Percentiles rank a stretch among this genome's conserved stretches.
Evolutionary conservation across 2,329 filamentous ascomycete species (phyloP).

Genomic region (Arthroderma sp.): DNA sequence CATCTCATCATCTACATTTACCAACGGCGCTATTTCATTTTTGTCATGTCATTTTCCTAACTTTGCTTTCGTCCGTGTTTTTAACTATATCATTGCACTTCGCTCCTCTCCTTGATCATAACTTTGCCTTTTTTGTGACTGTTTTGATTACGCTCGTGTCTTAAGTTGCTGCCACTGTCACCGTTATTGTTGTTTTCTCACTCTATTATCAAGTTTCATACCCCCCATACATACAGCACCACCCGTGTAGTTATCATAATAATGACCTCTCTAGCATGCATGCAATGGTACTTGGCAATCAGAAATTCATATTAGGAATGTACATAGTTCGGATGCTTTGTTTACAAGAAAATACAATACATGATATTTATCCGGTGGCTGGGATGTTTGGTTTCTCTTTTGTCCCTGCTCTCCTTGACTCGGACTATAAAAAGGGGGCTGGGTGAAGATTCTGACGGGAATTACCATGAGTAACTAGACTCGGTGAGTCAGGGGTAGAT

Average conservation of each 20-base stretch:
- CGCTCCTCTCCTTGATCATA: background rate
- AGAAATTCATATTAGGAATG: conserved; percentile 2
- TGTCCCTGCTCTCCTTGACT: background rate
- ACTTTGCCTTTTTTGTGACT: background rate
- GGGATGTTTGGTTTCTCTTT: background rate
- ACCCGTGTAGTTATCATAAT: conserved; percentile 3
- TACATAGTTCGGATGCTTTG: conserved; percentile 1
- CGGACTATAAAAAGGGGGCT: too few species aligned
- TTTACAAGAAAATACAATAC: background rate
- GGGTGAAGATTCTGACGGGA: too few species aligned
- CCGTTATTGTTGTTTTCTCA: background rate
- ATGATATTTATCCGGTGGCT: background rate
- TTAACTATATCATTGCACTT: background rate
- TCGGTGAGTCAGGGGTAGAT: background rate
- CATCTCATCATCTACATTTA: conserved; percentile 1
- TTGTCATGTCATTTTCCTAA: background rate
- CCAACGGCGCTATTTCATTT: background rate
- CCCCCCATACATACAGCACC: background rate
- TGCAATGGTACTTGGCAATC: conserved; percentile 5
- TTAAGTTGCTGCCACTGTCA: background rate
- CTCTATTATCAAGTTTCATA: background rate
- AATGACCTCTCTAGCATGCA: conserved; percentile 4
- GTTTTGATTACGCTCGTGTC: background rate
- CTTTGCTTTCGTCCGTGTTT: background rate
- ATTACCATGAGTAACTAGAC: too few species aligned